These are phyloP conservation scores for Fusarium redolens DNA, from an alignment of 2,329 filamentous ascomycete genomes.

Conservation along the genomic window DNA sequence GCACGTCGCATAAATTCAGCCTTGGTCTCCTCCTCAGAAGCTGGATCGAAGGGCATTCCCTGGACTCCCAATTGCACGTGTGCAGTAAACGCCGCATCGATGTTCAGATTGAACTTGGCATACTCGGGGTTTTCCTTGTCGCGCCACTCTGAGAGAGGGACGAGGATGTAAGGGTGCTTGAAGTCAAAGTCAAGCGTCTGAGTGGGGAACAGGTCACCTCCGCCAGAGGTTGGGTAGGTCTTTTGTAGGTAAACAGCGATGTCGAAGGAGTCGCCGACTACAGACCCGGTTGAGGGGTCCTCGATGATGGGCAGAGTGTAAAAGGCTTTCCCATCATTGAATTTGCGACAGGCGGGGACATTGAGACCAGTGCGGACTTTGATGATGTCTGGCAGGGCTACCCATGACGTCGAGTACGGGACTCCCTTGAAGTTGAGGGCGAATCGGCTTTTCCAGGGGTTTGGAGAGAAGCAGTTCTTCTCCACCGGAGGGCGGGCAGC, in stretches of 20 bases:
- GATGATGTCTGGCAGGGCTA: constrained; percentile 63
- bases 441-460: constrained; percentile 51
- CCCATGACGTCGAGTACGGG: constrained; percentile 57
- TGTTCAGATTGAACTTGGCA: constrained; percentile 63
- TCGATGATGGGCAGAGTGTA: constrained; percentile 69
- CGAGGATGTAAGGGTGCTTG: constrained; percentile 4
- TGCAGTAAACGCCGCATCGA: constrained; percentile 65
- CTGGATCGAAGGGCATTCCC: constrained; percentile 63
- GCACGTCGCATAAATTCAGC: constrained; percentile 62
- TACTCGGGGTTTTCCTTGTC: constrained; percentile 51
- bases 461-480: constrained; percentile 41
- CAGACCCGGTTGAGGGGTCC: constrained; percentile 54
- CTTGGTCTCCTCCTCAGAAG: constrained; percentile 55
- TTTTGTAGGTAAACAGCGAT: constrained; percentile 71
- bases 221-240: constrained; percentile 59
- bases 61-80: constrained; percentile 55
- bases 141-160: constrained; percentile 52
- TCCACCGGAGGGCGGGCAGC: constrained; percentile 48
- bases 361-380: constrained; percentile 59
- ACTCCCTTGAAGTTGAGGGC: constrained; percentile 57
- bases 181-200: constrained; percentile 55
- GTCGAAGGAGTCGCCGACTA: constrained; percentile 72
- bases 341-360: constrained; percentile 63
- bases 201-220: constrained; percentile 60
- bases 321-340: constrained; percentile 67